Percentiles rank a stretch among this genome's conserved stretches.
phyloP scores from a whole-genome alignment of 2,329 filamentous ascomycete genomes.

The Xylaria polymorpha region DNA sequence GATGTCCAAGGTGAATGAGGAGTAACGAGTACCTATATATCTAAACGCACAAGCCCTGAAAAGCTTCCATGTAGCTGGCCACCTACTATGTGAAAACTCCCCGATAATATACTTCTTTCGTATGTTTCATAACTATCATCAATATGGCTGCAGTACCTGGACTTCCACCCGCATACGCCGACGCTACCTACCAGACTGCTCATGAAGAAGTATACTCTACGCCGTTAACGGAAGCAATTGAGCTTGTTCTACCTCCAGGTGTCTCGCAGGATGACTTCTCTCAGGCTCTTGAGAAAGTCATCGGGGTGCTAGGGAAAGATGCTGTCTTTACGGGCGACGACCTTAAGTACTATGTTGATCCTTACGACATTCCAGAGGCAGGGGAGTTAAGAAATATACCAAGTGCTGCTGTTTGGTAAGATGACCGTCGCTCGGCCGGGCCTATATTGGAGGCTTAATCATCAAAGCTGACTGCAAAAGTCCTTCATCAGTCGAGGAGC shows the following conservation, averaged over 20 bases:
- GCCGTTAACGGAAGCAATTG: constrained; percentile 53
- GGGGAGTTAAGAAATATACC: constrained; percentile 55
- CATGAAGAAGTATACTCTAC: constrained; percentile 57
- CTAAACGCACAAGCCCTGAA: background rate
- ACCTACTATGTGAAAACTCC: background rate
- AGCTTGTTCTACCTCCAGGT: constrained; percentile 55
- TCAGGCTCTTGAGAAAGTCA: constrained; percentile 52
- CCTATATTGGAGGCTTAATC: background rate
- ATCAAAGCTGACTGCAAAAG: constrained; percentile 37
- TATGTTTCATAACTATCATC: background rate
- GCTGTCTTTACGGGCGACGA: constrained; percentile 54
- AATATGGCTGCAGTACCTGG: constrained; percentile 32
- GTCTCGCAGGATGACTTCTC: constrained; percentile 53
- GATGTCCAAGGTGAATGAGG: constrained; percentile 20
- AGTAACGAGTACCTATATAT: constrained; percentile 21
- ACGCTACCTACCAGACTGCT: constrained; percentile 56
- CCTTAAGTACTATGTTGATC: constrained; percentile 59
- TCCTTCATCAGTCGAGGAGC: constrained; percentile 49
- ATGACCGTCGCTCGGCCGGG: background rate
- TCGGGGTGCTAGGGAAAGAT: constrained; percentile 52
- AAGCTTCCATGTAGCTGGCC: background rate
- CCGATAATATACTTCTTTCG: background rate
- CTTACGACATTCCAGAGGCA: constrained; percentile 58
- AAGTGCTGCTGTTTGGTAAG: constrained; percentile 57
- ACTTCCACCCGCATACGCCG: constrained; percentile 49